phyloP scores from a whole-genome alignment of 2,329 filamentous ascomycete species.

The Emmonsia crescens region DNA sequence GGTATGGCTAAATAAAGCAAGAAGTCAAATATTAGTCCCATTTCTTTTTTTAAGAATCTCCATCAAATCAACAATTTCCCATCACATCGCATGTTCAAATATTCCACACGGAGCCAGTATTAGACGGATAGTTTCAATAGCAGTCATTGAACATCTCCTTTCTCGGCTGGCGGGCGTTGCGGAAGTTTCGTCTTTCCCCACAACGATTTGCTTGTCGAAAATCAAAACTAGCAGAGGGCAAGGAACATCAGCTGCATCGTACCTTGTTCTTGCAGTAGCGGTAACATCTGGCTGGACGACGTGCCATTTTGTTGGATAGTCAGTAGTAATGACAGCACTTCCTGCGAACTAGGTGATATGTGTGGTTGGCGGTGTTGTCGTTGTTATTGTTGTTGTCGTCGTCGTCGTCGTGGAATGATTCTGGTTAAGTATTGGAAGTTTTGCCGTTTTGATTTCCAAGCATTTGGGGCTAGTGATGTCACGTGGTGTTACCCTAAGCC shows the following conservation, averaged over 20 bases:
- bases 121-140: not conserved
- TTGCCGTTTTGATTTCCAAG: slow-evolving; percentile 23
- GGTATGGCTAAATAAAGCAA: slow-evolving; percentile 64
- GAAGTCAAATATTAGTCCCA: slow-evolving; percentile 4
- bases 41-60: not conserved
- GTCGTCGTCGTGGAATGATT: slow-evolving; percentile 5
- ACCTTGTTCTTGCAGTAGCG: slow-evolving; percentile 99
- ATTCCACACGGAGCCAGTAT: not conserved
- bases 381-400: slow-evolving; percentile 31
- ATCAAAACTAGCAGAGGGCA: slow-evolving; percentile 6
- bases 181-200: slow-evolving; percentile 16
- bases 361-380: slow-evolving; percentile 29
- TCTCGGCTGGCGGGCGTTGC: not conserved
- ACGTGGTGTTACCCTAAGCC: slow-evolving; percentile 31
- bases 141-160: too few relatives aligned
- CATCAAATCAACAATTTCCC: not conserved
- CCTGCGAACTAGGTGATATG: slow-evolving; percentile 34
- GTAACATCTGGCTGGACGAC: slow-evolving; percentile 98
- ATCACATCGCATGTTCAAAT: not conserved
- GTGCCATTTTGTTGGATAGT: slow-evolving; percentile 78
- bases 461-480: slow-evolving; percentile 26
- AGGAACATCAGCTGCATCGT: slow-evolving; percentile 22
- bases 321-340: slow-evolving; percentile 35
- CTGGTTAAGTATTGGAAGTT: not conserved
- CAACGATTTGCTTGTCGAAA: slow-evolving; percentile 10